These are phyloP conservation scores for Fusarium verrucosum DNA, from an alignment of 2,329 filamentous ascomycete genomes.

Conservation along the genomic window DNA sequence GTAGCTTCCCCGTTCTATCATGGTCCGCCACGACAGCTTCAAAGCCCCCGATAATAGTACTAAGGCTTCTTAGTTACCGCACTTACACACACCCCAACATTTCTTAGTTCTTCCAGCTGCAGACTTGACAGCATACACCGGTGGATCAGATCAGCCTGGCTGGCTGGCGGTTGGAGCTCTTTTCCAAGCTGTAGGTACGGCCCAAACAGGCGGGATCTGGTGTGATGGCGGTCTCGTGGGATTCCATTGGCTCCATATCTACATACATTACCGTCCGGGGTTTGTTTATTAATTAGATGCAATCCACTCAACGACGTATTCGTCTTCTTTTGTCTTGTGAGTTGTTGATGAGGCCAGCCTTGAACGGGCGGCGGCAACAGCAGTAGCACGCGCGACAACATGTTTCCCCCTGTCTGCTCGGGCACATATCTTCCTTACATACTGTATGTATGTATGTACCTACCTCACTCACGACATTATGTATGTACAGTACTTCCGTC, in stretches of 20 bases:
- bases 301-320: constrained; percentile 30
- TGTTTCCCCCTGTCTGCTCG: background rate
- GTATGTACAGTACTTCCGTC: background rate
- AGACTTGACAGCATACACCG: constrained; percentile 32
- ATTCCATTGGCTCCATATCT: constrained; percentile 10
- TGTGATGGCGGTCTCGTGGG: constrained; percentile 37
- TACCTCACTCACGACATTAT: background rate
- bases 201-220: constrained; percentile 44
- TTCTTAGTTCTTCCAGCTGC: constrained; percentile 2
- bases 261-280: constrained; percentile 10
- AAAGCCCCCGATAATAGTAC: background rate
- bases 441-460: too few relatives aligned
- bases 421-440: too few relatives aligned
- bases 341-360: constrained; percentile 13
- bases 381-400: background rate
- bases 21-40: constrained; percentile 13
- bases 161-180: constrained; percentile 25
- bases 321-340: constrained; percentile 11
- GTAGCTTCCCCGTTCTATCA: background rate
- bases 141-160: constrained; percentile 6
- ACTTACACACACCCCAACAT: background rate
- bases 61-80: background rate
- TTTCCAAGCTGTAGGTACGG: constrained; percentile 41
- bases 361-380: background rate
- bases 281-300: background rate